A percentile compares a stretch with the other conserved stretches of the same genome.
phyloP scores from a whole-genome alignment of 495 filamentous ascomycete genomes.

The Podospora tetraspora region DNA sequence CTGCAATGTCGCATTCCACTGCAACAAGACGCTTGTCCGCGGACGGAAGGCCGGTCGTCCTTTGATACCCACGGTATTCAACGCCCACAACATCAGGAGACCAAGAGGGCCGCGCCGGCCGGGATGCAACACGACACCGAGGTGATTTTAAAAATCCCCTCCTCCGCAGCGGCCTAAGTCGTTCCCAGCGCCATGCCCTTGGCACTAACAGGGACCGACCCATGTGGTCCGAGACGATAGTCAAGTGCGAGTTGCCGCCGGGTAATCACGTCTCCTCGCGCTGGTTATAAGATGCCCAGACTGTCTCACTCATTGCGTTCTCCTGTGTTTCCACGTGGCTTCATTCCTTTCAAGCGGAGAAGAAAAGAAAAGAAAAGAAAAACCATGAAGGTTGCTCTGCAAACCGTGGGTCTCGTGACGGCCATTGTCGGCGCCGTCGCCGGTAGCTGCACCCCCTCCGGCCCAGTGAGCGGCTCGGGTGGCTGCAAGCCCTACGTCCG shows the following conservation, averaged over 20 bases:
- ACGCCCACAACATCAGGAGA: background rate
- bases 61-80: background rate
- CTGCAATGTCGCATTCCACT: background rate
- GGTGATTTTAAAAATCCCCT: background rate
- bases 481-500: constrained; percentile 2
- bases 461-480: background rate
- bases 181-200: background rate
- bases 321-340: background rate
- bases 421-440: background rate
- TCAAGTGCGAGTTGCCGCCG: background rate
- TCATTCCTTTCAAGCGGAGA: background rate
- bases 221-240: background rate
- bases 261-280: background rate
- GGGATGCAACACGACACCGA: background rate
- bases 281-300: background rate
- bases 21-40: background rate
- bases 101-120: background rate
- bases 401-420: background rate
- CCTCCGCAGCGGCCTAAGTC: background rate
- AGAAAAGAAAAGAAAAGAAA: background rate
- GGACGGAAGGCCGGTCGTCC: too few relatives aligned
- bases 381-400: background rate
- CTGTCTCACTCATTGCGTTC: background rate
- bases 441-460: background rate
- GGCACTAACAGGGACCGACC: too few relatives aligned